Base-by-base conservation (phyloP, 345 rosid genomes). In the Syzygium aqueum region DNA sequence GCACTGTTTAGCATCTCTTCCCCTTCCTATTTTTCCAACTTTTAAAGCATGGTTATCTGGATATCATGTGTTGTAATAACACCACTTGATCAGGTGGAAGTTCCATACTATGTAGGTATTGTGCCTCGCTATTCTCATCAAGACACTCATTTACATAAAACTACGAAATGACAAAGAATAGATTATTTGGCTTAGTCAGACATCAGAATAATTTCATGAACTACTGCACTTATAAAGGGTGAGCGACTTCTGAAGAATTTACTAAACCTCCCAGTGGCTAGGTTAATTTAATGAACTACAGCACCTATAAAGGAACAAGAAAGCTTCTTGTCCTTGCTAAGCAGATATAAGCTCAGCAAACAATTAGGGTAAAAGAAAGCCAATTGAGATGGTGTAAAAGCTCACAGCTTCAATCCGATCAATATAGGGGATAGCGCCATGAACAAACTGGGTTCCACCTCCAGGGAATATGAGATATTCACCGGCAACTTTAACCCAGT, bases 381-480 rank as follows among this genome's bases (percentile, higher is more conserved):
- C 51, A 83, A 51, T 63, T 30, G 86, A 63, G 5, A 53, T 27
- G 30, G 51, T 51, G 27, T 51, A 56, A 57, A 59, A n/a, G 49
- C 85, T 88, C 86, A 88, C 89, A 59, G 37, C 27, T 77, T 77
- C 85, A 78, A 88, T 50, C 56, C 82, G 84, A 46, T 86, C 56
- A 46, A 89, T 86, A 56, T 89, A 89, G 51, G 85, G 88, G 59
- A 77, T 51, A 86, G 90, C 90, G 2, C 90, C 90, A 67, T 89
- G 88, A 53, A 86, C 83, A 77, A 89, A 89, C 57, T 89, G 90
- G 33, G 90, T 89, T 49, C 90, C 90, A 65, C 90, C 90, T 37
- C 90, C 90, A n/a, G 90, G 90, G 59, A 89, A 89, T 51, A 86
- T 86, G 49, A 89, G 88, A 53, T 86, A 89, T 86, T 89, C 90